Base-by-base conservation (phyloP, 352 stramenopile species). In the Globisporangium paddicum region DNA sequence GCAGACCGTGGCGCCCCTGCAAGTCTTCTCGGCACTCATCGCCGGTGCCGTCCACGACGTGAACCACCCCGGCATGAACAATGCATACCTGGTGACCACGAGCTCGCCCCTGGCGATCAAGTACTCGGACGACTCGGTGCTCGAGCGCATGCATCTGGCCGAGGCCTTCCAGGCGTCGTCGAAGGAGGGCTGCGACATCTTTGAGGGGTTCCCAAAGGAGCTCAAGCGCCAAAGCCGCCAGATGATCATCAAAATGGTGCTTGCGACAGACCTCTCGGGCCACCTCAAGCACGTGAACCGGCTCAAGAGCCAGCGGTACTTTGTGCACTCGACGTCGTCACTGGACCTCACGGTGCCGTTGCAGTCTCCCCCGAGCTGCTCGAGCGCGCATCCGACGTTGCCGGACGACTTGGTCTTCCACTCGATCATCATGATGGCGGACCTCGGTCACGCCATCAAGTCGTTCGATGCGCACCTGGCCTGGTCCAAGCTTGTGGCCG, bases 71-170 rank as follows among this genome's bases (percentile, higher is more conserved):
- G 95, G 95, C 10, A 82, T 93, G 16, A 98, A 86, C 63, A 98
- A 98, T 71, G 69, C 72, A 34, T 98, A 95, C 67, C 75, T 97
- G 14, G 71, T 96, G 14, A 83, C 79, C 35, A 96, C 87, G 18
- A 83, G 63, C 47, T 86, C 84, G 11, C 80, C 92, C 14, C 64
- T 97, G 23, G 92, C 92, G 37, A 82, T 98, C 60, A 85, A 87
- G 46, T 98, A 98, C 74, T 97, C 96, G 63, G 93, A 97, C 55
- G 79, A 93, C 59, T 93, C 85, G 32, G 87, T 97, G n/a, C 73
- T 98, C n/a, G 82, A 91, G 60, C 72, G 79, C 14, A 90, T 90
- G 79, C 82, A 91, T 55, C 58, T 91, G 10, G 79, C 82, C 19
- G 77, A 89, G 40, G 71, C 76, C 19, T 91, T 88, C 62, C 78